phyloP scores from a whole-genome alignment of 2,329 filamentous ascomycete species.

The Acrodontium crateriforme region DNA sequence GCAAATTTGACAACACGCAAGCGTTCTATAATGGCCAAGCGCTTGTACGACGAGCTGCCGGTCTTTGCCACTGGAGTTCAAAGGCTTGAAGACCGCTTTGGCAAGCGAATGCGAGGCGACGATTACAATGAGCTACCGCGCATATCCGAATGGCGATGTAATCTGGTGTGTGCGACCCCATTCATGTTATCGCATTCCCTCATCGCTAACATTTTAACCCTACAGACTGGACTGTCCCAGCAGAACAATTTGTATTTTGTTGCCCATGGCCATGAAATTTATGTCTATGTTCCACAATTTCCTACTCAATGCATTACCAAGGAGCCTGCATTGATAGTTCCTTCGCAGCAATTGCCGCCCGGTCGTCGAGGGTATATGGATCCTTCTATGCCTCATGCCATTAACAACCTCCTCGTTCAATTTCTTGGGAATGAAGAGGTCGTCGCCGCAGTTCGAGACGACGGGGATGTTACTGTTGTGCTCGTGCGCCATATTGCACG shows the following conservation, averaged over 20 bases:
- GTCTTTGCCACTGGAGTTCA: conserved; percentile 14
- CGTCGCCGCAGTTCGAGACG: conserved; percentile 40
- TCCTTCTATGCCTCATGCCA: conserved; percentile 25
- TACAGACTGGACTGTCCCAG: conserved; percentile 31
- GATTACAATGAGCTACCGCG: conserved; percentile 9
- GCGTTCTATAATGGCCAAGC: conserved; percentile 9
- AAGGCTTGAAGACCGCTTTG: conserved; percentile 13
- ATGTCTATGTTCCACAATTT: conserved; percentile 31
- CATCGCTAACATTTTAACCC: conserved; percentile 1
- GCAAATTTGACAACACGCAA: too few species aligned
- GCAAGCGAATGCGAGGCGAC: conserved; percentile 11
- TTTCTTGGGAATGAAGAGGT: conserved; percentile 33
- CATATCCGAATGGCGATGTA: conserved; percentile 27
- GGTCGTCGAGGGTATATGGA: conserved; percentile 23
- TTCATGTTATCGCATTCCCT: too few species aligned
- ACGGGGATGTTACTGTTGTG: conserved; percentile 40
- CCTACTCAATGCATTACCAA: conserved; percentile 26
- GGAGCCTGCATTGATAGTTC: conserved; percentile 25
- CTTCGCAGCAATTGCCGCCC: conserved; percentile 23
- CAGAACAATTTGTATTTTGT: conserved; percentile 35
- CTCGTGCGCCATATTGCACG: conserved; percentile 21
- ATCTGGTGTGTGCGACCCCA: conserved; percentile 20
- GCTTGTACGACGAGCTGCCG: conserved; percentile 9
- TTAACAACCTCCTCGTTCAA: conserved; percentile 32
- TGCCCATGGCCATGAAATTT: conserved; percentile 26